Evolutionary conservation across 306 rosid genomes (phyloP).

Genomic region (Dicorynia guianensis): DNA sequence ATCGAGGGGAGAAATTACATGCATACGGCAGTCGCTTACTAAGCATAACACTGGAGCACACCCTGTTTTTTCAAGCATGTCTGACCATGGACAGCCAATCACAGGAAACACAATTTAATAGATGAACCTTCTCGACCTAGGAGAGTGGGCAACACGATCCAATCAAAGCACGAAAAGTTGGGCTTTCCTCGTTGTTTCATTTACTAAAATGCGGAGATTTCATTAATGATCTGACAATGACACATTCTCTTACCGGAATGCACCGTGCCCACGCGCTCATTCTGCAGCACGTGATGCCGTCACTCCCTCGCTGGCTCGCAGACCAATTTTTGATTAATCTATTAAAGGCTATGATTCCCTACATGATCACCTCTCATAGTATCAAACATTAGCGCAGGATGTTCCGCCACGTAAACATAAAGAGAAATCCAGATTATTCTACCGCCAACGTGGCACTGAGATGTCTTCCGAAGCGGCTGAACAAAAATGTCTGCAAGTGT

Average conservation of each 20-base stretch:
- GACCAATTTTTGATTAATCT: constrained; percentile 29
- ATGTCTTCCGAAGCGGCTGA: background rate
- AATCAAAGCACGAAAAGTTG: constrained; percentile 45
- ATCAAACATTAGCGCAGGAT: background rate
- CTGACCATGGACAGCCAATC: constrained; percentile 37
- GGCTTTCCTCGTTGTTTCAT: constrained; percentile 46
- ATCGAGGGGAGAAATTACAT: constrained; percentile 35
- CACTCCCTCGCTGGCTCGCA: background rate
- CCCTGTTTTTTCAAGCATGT: background rate
- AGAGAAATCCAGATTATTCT: fast-evolving
- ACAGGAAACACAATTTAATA: constrained; percentile 38
- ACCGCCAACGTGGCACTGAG: constrained; percentile 38
- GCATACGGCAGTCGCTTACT: constrained; percentile 28
- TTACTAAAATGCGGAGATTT: constrained; percentile 47
- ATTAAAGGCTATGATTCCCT: constrained; percentile 5
- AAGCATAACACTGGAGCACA: constrained; percentile 20
- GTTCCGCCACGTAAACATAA: constrained; percentile 37
- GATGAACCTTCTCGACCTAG: background rate
- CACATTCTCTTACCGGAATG: constrained; percentile 50
- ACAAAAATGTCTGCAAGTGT: constrained; percentile 18
- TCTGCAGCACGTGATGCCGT: constrained; percentile 45
- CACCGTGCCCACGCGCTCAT: constrained; percentile 47
- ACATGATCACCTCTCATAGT: background rate
- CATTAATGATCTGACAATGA: constrained; percentile 57
- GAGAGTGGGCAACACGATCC: constrained; percentile 62